Evolutionary conservation across 805 yeast genomes (phyloP).

Genomic region (Clavispora santaluciae): DNA sequence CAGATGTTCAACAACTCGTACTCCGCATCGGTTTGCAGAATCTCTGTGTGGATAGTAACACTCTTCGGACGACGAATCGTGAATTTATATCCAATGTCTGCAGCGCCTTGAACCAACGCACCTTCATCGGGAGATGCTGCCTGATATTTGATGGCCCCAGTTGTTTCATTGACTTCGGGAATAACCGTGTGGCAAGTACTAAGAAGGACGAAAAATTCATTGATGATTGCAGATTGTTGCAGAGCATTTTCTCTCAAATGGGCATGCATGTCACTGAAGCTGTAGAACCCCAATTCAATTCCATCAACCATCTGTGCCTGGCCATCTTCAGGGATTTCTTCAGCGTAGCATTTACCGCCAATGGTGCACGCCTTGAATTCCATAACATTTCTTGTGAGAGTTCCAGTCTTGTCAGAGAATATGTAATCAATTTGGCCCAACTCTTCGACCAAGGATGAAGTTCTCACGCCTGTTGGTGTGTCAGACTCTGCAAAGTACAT

Average conservation of each 20-base stretch:
- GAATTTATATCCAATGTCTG: constrained; percentile 79
- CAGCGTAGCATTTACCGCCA: constrained; percentile 86
- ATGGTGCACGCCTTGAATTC: constrained; percentile 91
- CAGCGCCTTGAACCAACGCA: constrained; percentile 96
- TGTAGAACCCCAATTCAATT: constrained; percentile 71
- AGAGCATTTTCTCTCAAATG: constrained; percentile 44
- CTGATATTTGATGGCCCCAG: constrained; percentile 77
- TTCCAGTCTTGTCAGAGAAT: constrained; percentile 96
- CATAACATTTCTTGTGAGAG: constrained; percentile 93
- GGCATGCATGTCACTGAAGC: constrained; percentile 56
- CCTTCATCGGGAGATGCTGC: constrained; percentile 99
- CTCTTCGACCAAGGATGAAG: constrained; percentile 94
- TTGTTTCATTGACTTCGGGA: constrained; percentile 67
- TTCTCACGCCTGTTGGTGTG: constrained; percentile 91
- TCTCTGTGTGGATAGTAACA: constrained; percentile 55
- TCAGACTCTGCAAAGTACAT: constrained; percentile 84
- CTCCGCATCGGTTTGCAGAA: constrained; percentile 46
- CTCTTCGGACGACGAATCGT: constrained; percentile 80
- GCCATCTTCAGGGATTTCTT: constrained; percentile 86
- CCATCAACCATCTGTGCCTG: constrained; percentile 70
- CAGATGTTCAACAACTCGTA: constrained; percentile 86
- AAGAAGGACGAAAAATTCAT: constrained; percentile 74
- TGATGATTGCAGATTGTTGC: constrained; percentile 46
- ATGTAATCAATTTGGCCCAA: constrained; percentile 95
- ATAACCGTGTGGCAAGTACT: constrained; percentile 97